Base-by-base conservation (phyloP, 345 rosid genomes). In the Sisymbrium irio region DNA sequence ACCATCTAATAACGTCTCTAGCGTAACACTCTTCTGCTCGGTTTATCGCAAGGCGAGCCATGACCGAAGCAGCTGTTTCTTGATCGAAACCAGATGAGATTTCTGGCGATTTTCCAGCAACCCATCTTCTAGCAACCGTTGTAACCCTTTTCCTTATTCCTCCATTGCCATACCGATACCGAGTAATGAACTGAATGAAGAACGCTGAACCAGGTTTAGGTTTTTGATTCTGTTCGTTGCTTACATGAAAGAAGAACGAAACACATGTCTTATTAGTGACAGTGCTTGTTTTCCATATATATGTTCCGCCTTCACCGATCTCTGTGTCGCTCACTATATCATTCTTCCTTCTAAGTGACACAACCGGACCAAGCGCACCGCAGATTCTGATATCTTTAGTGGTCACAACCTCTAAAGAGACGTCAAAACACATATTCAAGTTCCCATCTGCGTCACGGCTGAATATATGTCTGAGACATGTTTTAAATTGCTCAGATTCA, bases 61-160 rank as follows among this genome's bases (percentile, higher is more conserved):
- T 90, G 36, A 95, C 91, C 0, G 94, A 85, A 72, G 98, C 92
- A 13, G 99, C 98, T 55, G 97, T 86, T 88, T 95, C 98, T 83
- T 95, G 99, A 82, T 92, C 98, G 19, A 95, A 95, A 30, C 99
- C 94, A 10, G 94, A 79, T 67, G 83, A 73, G 37, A 89, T 83
- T 64, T 95, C 99, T 1, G 92, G 89, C 1, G 96, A 83, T 66
- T 84, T 84, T 67, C 86, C 92, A n/a, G 81, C 80, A 39, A 84
- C 92, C 96, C 97, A 95, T 80, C 99, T 88, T 77, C 99, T 87
- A 5, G 97, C 98, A 65, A 90, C 97, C 0, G 99, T 95, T 41
- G 95, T 88, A 44, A 94, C 96, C 61, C 98, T 85, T 75, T 87
- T 88, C 73, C 87, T 79, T 40, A 87, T 11, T 62, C 86, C 89